These are phyloP conservation scores for Glycyrrhiza uralensis DNA, from an alignment of 306 rosid genomes.

Conservation along the genomic window DNA sequence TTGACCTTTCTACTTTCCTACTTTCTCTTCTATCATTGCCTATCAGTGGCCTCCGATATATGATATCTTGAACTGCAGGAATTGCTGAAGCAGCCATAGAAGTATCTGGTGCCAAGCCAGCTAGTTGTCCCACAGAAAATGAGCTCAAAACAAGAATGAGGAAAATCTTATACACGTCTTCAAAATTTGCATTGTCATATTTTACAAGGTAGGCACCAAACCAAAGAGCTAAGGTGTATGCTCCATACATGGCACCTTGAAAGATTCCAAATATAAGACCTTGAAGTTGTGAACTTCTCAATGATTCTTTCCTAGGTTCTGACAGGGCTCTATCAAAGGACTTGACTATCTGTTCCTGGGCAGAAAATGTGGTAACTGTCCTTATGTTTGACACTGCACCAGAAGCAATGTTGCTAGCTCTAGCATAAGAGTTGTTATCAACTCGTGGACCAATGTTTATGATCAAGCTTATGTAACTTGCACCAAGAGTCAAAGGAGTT, in stretches of 20 bases:
- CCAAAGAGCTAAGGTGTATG: slow-evolving; percentile 80
- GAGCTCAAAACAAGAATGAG: slow-evolving; percentile 95
- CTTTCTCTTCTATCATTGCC: slow-evolving; percentile 28
- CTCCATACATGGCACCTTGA: slow-evolving; percentile 82
- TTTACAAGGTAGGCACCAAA: slow-evolving; percentile 65
- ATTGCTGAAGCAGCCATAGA: slow-evolving; percentile 65
- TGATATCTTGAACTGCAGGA: slow-evolving; percentile 67
- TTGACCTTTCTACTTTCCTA: slow-evolving; percentile 49
- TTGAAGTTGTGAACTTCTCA: slow-evolving; percentile 59
- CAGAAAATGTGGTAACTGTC: slow-evolving; percentile 79
- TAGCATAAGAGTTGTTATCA: slow-evolving; percentile 64
- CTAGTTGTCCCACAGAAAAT: slow-evolving; percentile 88
- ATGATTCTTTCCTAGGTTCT: slow-evolving; percentile 59
- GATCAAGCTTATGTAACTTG: slow-evolving; percentile 77
- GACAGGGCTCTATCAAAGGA: slow-evolving; percentile 67
- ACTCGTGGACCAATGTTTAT: slow-evolving; percentile 67
- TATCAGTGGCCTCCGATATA: slow-evolving; percentile 63
- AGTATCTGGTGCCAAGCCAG: slow-evolving; percentile 90
- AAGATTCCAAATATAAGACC: slow-evolving; percentile 69
- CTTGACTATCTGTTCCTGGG: slow-evolving; percentile 69
- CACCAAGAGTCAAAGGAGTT: slow-evolving; percentile 89
- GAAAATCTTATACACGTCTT: slow-evolving; percentile 65
- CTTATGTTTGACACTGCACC: slow-evolving; percentile 89
- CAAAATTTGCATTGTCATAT: slow-evolving; percentile 43
- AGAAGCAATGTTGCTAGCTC: slow-evolving; percentile 86